Evolutionary conservation across 2,329 filamentous ascomycete genomes (phyloP).

Genomic region (Aspergillus melleus): DNA sequence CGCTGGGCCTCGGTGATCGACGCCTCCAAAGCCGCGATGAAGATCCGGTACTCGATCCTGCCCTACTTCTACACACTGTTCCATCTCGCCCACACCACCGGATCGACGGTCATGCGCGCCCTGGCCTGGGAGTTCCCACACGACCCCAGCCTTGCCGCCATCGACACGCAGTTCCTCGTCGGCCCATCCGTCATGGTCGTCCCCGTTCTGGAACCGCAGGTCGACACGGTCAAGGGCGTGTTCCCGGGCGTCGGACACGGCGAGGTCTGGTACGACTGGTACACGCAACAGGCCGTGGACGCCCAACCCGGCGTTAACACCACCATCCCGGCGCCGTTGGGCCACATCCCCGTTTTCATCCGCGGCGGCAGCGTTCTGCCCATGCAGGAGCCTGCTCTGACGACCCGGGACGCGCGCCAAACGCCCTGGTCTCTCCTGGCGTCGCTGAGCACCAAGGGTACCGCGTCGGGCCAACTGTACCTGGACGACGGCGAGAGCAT

Average conservation of each 20-base stretch:
- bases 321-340: constrained; percentile 61
- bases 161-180: constrained; percentile 71
- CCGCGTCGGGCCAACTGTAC: constrained; percentile 64
- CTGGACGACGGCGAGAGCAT: constrained; percentile 74
- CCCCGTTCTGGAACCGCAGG: constrained; percentile 63
- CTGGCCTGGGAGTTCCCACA: constrained; percentile 73
- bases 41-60: constrained; percentile 68
- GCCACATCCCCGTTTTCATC: constrained; percentile 71
- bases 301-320: constrained; percentile 57
- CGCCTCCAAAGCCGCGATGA: constrained; percentile 66
- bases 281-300: constrained; percentile 60
- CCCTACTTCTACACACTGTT: constrained; percentile 77
- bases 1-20: constrained; percentile 65
- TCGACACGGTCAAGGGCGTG: constrained; percentile 63
- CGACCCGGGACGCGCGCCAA: constrained; percentile 61
- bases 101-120: constrained; percentile 70
- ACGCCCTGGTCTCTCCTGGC: constrained; percentile 69
- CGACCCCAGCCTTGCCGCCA: constrained; percentile 65
- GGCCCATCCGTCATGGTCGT: constrained; percentile 66
- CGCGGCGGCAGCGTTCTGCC: constrained; percentile 69
- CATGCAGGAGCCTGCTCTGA: constrained; percentile 67
- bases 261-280: constrained; percentile 77
- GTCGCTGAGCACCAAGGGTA: constrained; percentile 56
- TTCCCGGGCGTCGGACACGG: constrained; percentile 65
- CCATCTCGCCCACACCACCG: constrained; percentile 64